Evolutionary conservation across 2,329 filamentous ascomycete genomes (phyloP), one percentile per base, ranked within the genome.

Genomic region (Trichophyton verrucosum): DNA sequence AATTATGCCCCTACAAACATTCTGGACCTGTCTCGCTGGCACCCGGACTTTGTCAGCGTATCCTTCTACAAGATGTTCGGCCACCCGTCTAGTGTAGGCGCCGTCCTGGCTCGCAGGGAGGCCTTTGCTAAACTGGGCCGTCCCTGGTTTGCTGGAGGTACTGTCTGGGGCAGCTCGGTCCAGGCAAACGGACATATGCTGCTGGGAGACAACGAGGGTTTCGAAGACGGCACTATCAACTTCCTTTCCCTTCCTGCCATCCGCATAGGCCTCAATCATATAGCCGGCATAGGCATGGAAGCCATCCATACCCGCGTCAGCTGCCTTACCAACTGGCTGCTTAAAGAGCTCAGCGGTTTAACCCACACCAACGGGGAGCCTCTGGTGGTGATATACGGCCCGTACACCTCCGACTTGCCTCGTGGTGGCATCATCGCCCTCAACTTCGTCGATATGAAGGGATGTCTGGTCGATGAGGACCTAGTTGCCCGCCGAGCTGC

Each of bases 31-130:
- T 75, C 74, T 30, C 76, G 84, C 59, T 69, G 75, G 2, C 73
- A 75, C 5, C 84, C 83, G 0, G 84, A 86, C 69, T 86, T 86
- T 64, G 79, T 80, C 5, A 81, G 80, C 56, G 70, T 86, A 13
- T 84, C 81, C 11, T 78, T 86, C 62, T 86, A 86, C 72, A 86
- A 86, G 70, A 84, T 86, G 65, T 86, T 86, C 65, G 84, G 84
- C 0, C 86, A 84, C 60, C 81, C 84, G 17, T 59, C 62, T 1
- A 82, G 86, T 65, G 74, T 86, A 11, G 84, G 84, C 2, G 83
- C 80, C 0, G 69, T 86, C 8, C 74, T 86, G 33, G 80, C 86
- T 11, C 78, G 82, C 20, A 78, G 76, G 65, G 74, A 76, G 11
- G 82, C 84, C 1, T 80, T 79, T 0, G 77, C 83, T 63, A 77